A percentile compares a stretch with the other conserved stretches of the same genome.
Conservation (phyloP, 805 yeast species). For the Gaillardinia entomophila region DNA sequence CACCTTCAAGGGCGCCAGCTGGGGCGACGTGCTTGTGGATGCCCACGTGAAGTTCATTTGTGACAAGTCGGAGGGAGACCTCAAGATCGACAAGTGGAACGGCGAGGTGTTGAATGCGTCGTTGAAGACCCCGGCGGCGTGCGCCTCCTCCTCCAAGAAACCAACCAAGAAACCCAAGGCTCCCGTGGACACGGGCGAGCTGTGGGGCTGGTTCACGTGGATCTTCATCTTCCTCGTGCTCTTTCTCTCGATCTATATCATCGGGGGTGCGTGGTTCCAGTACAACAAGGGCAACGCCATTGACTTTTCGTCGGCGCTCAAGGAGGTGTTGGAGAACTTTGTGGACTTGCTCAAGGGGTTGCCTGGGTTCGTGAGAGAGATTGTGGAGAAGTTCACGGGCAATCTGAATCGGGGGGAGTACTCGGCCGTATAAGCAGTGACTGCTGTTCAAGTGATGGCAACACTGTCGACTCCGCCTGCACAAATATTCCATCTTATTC, state of each 20-base stretch:
- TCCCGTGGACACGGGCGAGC: conserved; percentile 27
- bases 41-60: conserved; percentile 48
- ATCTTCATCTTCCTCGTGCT: conserved; percentile 69
- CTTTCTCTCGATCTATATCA: conserved; percentile 63
- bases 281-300: conserved; percentile 65
- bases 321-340: conserved; percentile 66
- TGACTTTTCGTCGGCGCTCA: conserved; percentile 67
- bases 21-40: conserved; percentile 61
- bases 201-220: conserved; percentile 84
- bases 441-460: too few species aligned
- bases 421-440: conserved; percentile 70
- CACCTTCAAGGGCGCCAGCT: conserved; percentile 46
- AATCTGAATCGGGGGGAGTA: conserved; percentile 76
- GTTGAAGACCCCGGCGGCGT: conserved; percentile 35
- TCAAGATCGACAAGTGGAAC: conserved; percentile 32
- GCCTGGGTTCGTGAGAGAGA: conserved; percentile 64
- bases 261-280: conserved; percentile 71
- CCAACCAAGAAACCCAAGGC: conserved; percentile 16
- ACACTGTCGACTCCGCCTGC: too few species aligned
- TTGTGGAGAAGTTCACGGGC: conserved; percentile 61
- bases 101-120: conserved; percentile 20
- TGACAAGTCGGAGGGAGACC: conserved; percentile 18
- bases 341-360: conserved; percentile 51
- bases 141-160: conserved; percentile 23
- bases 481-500: too few species aligned